Evolutionary conservation across 169 alveolate genomes (phyloP), one percentile per base, ranked within the genome.

Genomic region (Plasmodium fragile): DNA sequence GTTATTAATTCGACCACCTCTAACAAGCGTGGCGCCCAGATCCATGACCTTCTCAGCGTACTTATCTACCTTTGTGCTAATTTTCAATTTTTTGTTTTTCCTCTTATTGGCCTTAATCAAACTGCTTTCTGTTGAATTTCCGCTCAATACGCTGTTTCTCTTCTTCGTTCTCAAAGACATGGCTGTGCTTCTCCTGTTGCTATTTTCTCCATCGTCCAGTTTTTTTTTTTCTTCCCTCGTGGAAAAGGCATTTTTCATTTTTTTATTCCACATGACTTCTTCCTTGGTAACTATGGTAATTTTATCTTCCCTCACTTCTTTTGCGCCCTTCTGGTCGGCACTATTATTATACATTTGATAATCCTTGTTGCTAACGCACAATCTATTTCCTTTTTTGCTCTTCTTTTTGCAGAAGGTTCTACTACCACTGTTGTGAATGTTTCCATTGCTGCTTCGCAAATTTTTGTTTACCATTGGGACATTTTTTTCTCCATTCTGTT

Each of bases 111-210:
- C 25, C 28, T 18, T 84, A 30, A 22, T 49, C 7, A 52, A 13
- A 72, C 75, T 41, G 39, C 52, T 49, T 43, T 84, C 92, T 28
- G 72, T 73, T n/a, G 75, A 41, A n/a, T 84, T 73, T 4, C 36
- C 77, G 25, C 73, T 84, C 28, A 72, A 3, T 18, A 65, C 22
- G 73, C 84, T 84, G 43, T 73, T 73, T 18, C 84, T 45, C 39
- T 52, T 73, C 39, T 84, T 84, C 53, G 84, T 73, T 84, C 92
- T 84, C 65, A 84, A 39, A 22, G 73, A 49, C 83, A 84, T 72
- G 22, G 84, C 59, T 70, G 22, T 28, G 82, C 30, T 83, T 30
- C 59, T 70, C 32, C 22, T 65, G 5, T 25, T 65, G n/a, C n/a
- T 8, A 11, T 36, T 4, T 69, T 30, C 82, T 25, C 13, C 34